phyloP scores from a whole-genome alignment of 2,329 filamentous ascomycete species.

The Colletotrichum kahawae region DNA sequence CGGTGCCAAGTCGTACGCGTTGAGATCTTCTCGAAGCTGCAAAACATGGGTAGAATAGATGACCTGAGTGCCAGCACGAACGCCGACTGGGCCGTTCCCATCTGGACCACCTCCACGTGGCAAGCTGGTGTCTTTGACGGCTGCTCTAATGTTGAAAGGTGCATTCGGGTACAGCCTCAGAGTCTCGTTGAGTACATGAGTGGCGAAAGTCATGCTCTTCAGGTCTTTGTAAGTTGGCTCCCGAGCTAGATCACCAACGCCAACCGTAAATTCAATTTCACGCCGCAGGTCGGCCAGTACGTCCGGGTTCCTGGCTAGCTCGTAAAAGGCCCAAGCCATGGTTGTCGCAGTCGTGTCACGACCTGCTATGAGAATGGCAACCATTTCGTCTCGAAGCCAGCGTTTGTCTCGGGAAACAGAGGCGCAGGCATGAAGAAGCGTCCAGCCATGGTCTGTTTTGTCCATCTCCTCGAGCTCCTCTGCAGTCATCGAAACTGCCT shows the following conservation, averaged over 20 bases:
- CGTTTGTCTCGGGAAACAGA: constrained; percentile 67
- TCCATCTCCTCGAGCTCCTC: constrained; percentile 73
- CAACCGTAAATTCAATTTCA: constrained; percentile 51
- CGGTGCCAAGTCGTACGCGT: neutral
- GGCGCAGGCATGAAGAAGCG: constrained; percentile 78
- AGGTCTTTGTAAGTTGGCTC: constrained; percentile 29
- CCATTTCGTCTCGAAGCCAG: constrained; percentile 76
- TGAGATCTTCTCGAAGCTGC: constrained; percentile 24
- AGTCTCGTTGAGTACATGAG: constrained; percentile 75
- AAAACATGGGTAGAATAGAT: neutral
- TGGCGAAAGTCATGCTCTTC: constrained; percentile 75
- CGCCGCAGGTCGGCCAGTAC: constrained; percentile 47
- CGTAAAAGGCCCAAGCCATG: constrained; percentile 51
- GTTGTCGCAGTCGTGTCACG: constrained; percentile 59
- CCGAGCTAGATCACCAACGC: constrained; percentile 29
- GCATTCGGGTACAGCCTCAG: constrained; percentile 79
- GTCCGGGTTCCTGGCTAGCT: constrained; percentile 41
- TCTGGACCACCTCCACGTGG: constrained; percentile 60
- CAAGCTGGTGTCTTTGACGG: constrained; percentile 75
- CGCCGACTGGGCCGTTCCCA: constrained; percentile 54
- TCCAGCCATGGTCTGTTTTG: constrained; percentile 56
- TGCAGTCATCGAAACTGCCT: constrained; percentile 49
- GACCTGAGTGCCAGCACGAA: constrained; percentile 27
- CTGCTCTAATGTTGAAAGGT: constrained; percentile 77
- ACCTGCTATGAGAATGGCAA: constrained; percentile 68